These are phyloP conservation scores for Isoetes engelmannii DNA, from an alignment of 83 land plant genomes.

Conservation along the genomic window DNA sequence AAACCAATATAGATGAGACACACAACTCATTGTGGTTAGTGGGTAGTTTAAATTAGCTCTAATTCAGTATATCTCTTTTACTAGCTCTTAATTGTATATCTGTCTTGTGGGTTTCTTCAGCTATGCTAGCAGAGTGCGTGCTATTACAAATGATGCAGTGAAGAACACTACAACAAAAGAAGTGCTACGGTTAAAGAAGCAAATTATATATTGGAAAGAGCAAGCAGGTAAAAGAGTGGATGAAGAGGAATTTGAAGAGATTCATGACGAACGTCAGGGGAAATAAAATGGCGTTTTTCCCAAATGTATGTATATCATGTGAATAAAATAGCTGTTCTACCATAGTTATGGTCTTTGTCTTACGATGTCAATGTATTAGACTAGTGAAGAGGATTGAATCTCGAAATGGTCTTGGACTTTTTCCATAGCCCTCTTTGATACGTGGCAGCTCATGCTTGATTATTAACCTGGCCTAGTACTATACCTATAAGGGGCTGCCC, in stretches of 20 bases:
- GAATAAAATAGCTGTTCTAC: too few species aligned
- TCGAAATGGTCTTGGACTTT: too few species aligned
- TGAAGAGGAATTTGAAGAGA: conserved; percentile 84
- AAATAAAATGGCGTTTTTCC: too few species aligned
- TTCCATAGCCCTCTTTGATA: too few species aligned
- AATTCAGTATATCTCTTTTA: background rate
- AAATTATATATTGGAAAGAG: conserved; percentile 81
- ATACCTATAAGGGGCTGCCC: too few species aligned
- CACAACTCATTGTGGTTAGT: conserved; percentile 87
- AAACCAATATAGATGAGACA: conserved; percentile 91
- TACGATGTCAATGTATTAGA: too few species aligned
- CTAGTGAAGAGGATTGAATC: too few species aligned
- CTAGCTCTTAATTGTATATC: background rate
- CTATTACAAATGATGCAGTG: conserved; percentile 89
- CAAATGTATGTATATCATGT: too few species aligned
- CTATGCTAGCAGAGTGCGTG: conserved; percentile 95
- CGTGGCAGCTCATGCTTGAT: too few species aligned
- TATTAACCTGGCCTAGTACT: too few species aligned
- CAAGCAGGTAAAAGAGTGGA: conserved; percentile 82
- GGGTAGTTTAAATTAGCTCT: conserved; percentile 6
- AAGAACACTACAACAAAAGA: conserved; percentile 91
- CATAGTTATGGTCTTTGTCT: too few species aligned
- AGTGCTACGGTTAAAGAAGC: conserved; percentile 70
- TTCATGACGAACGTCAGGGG: conserved; percentile 46
- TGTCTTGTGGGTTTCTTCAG: conserved; percentile 29